Conservation (phyloP, 2,329 filamentous ascomycete genomes). For the Trichoderma sp. region DNA sequence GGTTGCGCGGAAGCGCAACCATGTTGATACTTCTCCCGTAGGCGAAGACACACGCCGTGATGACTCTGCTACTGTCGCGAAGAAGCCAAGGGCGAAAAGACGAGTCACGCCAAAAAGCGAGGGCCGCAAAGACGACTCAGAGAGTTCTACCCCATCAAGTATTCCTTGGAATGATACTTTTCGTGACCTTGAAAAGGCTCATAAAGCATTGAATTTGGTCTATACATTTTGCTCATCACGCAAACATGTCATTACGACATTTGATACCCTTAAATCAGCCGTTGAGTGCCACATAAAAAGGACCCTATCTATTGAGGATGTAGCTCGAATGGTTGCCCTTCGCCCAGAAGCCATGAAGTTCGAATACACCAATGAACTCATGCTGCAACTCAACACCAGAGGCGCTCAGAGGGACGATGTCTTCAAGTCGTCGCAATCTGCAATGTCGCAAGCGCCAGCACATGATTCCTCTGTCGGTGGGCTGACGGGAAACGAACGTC, state of each 20-base stretch:
- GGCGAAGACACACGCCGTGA: background rate
- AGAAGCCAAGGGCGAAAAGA: background rate
- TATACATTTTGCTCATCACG: slow-evolving; percentile 94
- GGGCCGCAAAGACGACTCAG: slow-evolving; percentile 14
- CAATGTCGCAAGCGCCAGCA: slow-evolving; percentile 52
- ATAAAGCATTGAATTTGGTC: slow-evolving; percentile 85
- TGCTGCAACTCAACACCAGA: slow-evolving; percentile 77
- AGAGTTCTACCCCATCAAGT: slow-evolving; percentile 34
- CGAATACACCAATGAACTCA: slow-evolving; percentile 80
- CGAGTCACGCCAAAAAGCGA: background rate
- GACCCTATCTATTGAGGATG: slow-evolving; percentile 71
- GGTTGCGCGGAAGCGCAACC: background rate
- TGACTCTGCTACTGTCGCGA: background rate
- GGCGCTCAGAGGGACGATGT: slow-evolving; percentile 66
- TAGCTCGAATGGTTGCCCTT: slow-evolving; percentile 77
- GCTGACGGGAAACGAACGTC: slow-evolving; percentile 50
- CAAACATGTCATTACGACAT: slow-evolving; percentile 88
- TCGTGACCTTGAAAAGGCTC: slow-evolving; percentile 70
- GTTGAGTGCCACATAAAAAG: slow-evolving; percentile 82
- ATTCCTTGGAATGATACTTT: slow-evolving; percentile 74
- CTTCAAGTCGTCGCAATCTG: slow-evolving; percentile 53
- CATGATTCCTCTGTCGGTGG: slow-evolving; percentile 61
- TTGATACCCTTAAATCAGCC: slow-evolving; percentile 80
- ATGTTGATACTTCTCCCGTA: background rate
- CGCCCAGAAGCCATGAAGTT: slow-evolving; percentile 80